Evolutionary conservation across 2,329 filamentous ascomycete genomes (phyloP).

Genomic region (Colletotrichum sp.): DNA sequence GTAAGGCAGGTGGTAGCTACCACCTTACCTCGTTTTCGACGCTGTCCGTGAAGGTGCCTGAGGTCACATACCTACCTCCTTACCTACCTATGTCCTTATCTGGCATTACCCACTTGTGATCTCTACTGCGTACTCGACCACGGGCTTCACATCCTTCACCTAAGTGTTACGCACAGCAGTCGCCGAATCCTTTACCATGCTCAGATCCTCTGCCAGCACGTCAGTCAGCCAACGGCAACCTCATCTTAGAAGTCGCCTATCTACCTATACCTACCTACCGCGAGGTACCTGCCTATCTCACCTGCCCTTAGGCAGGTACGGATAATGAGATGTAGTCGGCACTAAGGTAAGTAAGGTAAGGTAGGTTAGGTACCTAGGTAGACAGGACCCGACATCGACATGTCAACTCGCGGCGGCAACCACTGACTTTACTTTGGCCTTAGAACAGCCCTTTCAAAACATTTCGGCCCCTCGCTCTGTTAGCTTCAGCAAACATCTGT

Average conservation of each 20-base stretch:
- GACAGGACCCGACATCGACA: neutral
- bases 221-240: neutral
- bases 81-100: neutral
- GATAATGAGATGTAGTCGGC: neutral
- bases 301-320: neutral
- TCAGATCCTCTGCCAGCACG: neutral
- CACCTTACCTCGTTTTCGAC: neutral
- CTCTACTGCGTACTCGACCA: neutral
- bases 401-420: conserved; percentile 1
- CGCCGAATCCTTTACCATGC: neutral
- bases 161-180: neutral
- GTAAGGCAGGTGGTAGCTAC: too few relatives aligned
- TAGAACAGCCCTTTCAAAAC: neutral
- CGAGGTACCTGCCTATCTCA: neutral
- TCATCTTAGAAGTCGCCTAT: neutral
- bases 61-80: neutral
- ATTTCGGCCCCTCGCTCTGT: neutral
- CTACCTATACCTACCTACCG: neutral
- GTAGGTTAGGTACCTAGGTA: neutral
- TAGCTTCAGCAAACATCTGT: neutral
- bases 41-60: neutral
- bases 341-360: neutral
- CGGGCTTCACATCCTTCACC: neutral
- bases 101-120: neutral
- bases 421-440: neutral